Evolutionary conservation across 1,284 basidiomycete species (phyloP), one percentile per base, ranked within the genome.

Genomic region (Ustilago cynodontis): DNA sequence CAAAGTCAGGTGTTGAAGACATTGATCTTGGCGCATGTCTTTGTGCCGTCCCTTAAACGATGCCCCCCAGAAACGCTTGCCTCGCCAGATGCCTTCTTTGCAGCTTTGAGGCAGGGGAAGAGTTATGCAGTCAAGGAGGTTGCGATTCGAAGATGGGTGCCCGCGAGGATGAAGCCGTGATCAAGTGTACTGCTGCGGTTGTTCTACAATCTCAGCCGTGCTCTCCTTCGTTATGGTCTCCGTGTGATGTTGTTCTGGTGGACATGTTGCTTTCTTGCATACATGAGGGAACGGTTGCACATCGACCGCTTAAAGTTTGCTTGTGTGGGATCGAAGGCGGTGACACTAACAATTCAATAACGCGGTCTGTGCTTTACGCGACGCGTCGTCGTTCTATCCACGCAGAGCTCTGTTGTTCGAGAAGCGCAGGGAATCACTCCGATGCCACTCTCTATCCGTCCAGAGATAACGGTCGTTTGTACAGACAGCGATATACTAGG

Each of bases 1-100:
- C 98, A 98, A 86, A 92, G 93, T 0, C 94, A 98, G 86, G 97
- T 99, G 2, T 94, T 95, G 87, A 99, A 99, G 75, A 85, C 84
- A 20, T 65, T 85, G 14, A 75, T 85, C 11, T 56, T 85, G 43
- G 77, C 79, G 14, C 80, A 85, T 43, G 82, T 85, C 2, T 72
- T 67, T 52, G 78, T 85, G 18, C 84, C 84, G 4, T 64, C 77
- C 26, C 18, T 77, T 26, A 65, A 70, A n/a, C 53, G 70, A 14
- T 65, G 51, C 51, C 62, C 69, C n/a, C 50, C 67, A 13, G 51
- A 68, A 22, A 59, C 61, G 69, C 60, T 80, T 41, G 31, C 47
- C 37, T 68, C 78, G 9, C 84, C 86, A 22, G 83, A 87, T 8
- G 83, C 90, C 0, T 88, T 95, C 10, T 87, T 85, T 18, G 89